Conservation (phyloP, 1,139 yeast genomes). For the Sugiyamaella paludigena region DNA sequence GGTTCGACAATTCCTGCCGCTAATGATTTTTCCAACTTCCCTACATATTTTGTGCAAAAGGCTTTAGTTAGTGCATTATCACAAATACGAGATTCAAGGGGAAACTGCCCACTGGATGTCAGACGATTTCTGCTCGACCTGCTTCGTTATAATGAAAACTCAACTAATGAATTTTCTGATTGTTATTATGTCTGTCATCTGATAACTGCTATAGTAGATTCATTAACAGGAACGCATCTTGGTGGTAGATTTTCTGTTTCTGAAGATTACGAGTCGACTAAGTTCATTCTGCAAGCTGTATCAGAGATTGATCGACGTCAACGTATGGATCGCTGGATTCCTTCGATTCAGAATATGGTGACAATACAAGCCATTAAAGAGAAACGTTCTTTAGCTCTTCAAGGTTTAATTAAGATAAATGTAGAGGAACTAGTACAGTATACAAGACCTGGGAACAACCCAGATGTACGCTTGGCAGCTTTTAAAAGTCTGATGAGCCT, state of each 20-base stretch:
- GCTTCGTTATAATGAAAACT: conserved; percentile 80
- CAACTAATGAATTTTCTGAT: conserved; percentile 75
- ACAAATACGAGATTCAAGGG: conserved; percentile 56
- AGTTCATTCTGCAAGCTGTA: conserved; percentile 46
- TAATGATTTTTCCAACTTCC: conserved; percentile 72
- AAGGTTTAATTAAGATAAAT: conserved; percentile 53
- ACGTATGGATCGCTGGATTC: conserved; percentile 84
- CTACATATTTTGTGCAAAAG: conserved; percentile 65
- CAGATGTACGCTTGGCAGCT: conserved; percentile 62
- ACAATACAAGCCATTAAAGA: conserved; percentile 57
- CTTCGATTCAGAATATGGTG: conserved; percentile 63
- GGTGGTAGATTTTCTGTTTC: conserved; percentile 12
- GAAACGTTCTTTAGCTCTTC: conserved; percentile 58
- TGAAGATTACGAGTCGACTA: conserved; percentile 14
- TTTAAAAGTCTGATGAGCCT: conserved; percentile 65
- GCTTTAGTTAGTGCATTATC: conserved; percentile 66
- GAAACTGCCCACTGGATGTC: conserved; percentile 64
- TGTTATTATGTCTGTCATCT: conserved; percentile 61
- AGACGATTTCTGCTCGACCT: conserved; percentile 65
- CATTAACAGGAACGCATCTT: conserved; percentile 36
- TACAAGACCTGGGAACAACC: conserved; percentile 49
- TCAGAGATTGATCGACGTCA: conserved; percentile 69
- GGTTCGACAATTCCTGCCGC: conserved; percentile 66
- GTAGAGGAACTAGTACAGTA: conserved; percentile 51
- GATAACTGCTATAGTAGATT: conserved; percentile 53